Percentiles rank a stretch among this genome's conserved stretches.
phyloP scores from a whole-genome alignment of 1,284 basidiomycete species.

The Ganoderma meredithae region DNA sequence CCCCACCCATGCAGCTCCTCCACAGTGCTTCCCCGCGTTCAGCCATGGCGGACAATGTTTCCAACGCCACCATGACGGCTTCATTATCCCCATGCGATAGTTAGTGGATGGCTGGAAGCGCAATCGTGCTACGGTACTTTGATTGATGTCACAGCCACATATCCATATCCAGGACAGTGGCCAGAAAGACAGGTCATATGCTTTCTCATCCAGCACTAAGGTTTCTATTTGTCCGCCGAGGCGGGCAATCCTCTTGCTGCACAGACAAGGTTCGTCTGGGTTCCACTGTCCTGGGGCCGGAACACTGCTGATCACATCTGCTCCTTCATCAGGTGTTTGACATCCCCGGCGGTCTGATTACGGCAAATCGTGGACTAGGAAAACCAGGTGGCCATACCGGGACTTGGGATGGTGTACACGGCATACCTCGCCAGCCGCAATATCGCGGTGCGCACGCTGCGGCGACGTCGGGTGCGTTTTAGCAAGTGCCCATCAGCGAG shows the following conservation, averaged over 20 bases:
- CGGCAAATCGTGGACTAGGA: neutral
- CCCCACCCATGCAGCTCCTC: conserved; percentile 2
- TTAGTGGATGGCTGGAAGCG: neutral
- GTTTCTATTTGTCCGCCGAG: conserved; percentile 17
- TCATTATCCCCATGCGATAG: conserved; percentile 13
- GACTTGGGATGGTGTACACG: neutral
- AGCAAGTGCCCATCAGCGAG: conserved; percentile 12
- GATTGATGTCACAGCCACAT: conserved; percentile 27
- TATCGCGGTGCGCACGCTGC: conserved; percentile 10
- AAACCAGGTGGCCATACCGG: neutral
- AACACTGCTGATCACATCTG: conserved; percentile 18
- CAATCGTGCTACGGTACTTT: conserved; percentile 14
- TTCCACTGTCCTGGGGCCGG: conserved; percentile 2
- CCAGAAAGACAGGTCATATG: conserved; percentile 11
- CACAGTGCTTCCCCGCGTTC: conserved; percentile 4
- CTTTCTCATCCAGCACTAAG: conserved; percentile 6
- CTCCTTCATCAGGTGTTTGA: conserved; percentile 11
- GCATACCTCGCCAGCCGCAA: neutral
- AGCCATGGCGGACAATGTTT: neutral
- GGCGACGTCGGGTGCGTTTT: conserved; percentile 17
- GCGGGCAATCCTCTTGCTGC: conserved; percentile 21
- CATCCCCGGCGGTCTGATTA: conserved; percentile 3
- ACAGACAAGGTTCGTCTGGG: conserved; percentile 17
- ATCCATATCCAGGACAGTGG: conserved; percentile 3
- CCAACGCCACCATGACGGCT: conserved; percentile 6